These are phyloP conservation scores for Beta macrorhiza DNA, from an alignment of 179 eudicot genomes.

Conservation along the genomic window DNA sequence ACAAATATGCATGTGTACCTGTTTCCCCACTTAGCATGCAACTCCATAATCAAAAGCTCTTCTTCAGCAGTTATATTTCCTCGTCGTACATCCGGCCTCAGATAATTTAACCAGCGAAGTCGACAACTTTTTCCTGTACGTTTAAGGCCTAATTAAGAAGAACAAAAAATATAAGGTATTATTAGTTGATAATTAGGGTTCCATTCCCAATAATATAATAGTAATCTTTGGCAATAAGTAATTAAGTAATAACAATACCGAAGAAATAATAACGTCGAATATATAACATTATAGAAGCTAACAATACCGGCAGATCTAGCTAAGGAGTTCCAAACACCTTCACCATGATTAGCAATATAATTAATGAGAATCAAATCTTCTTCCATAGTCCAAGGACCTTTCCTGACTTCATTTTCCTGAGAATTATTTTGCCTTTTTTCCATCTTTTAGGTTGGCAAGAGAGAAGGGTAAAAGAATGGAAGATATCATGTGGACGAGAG, in stretches of 20 bases:
- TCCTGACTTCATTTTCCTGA: slow-evolving; percentile 72
- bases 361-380: slow-evolving; percentile 87
- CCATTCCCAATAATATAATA: background rate
- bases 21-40: slow-evolving; percentile 98
- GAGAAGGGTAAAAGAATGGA: background rate
- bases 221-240: too few relatives aligned
- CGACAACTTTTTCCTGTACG: slow-evolving; percentile 97
- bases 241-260: background rate
- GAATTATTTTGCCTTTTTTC: slow-evolving; percentile 55
- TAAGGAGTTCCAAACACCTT: slow-evolving; percentile 95
- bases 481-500: slow-evolving; percentile 1
- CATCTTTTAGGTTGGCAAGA: slow-evolving; percentile 34
- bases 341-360: slow-evolving; percentile 94
- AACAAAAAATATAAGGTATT: background rate
- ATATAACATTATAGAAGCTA: background rate
- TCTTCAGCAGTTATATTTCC: slow-evolving; percentile 94
- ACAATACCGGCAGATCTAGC: slow-evolving; percentile 84
- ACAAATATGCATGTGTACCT: slow-evolving; percentile 25
- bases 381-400: slow-evolving; percentile 99
- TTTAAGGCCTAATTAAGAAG: slow-evolving; percentile 54
- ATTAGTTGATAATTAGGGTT: background rate
- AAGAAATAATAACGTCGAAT: background rate
- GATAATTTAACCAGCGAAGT: slow-evolving; percentile 89
- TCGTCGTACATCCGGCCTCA: slow-evolving; percentile 89
- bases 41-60: slow-evolving; percentile 88